Conservation (phyloP, 768 basidiomycete genomes). For the Tylopilus sp. region DNA sequence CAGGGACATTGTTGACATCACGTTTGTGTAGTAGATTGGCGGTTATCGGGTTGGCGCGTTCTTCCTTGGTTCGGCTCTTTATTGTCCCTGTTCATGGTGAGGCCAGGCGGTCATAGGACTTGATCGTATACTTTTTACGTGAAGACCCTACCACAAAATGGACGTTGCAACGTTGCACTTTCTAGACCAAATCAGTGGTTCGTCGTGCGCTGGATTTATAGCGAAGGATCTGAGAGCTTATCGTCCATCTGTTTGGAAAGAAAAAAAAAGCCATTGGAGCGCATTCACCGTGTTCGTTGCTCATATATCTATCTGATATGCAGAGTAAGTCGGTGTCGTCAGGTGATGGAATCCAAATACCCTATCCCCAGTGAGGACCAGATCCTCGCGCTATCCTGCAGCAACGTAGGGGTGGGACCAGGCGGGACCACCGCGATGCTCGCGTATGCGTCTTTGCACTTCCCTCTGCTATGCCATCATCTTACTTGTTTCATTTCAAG, state of each 20-base stretch:
- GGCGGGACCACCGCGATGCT: conserved; percentile 81
- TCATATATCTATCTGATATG: conserved; percentile 23
- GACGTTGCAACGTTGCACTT: conserved; percentile 3
- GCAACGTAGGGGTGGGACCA: conserved; percentile 74
- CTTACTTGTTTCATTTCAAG: conserved; percentile 28
- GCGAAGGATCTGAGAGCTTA: conserved; percentile 25
- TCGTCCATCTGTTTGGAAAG: conserved; percentile 22
- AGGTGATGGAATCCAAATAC: conserved; percentile 31
- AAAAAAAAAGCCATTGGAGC: conserved; percentile 12
- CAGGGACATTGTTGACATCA: conserved; percentile 25
- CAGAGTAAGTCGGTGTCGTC: conserved; percentile 18
- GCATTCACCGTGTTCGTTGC: conserved; percentile 14
- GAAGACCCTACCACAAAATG: conserved; percentile 12
- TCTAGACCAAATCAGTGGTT: conserved; percentile 12
- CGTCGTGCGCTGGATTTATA: conserved; percentile 15
- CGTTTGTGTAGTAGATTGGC: conserved; percentile 19
- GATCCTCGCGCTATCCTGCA: conserved; percentile 59
- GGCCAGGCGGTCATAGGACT: conserved; percentile 8
- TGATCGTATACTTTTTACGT: conserved; percentile 22
- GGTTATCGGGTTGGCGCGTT: conserved; percentile 20
- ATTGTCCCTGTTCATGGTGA: conserved; percentile 11
- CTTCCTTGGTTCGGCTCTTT: conserved; percentile 21
- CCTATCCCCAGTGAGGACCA: conserved; percentile 39
- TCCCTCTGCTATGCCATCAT: conserved; percentile 1
- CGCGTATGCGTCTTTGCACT: conserved; percentile 50